A percentile compares a stretch with the other conserved stretches of the same genome.
phyloP scores from a whole-genome alignment of 805 yeast genomes.

The Yarrowia hollandica region DNA sequence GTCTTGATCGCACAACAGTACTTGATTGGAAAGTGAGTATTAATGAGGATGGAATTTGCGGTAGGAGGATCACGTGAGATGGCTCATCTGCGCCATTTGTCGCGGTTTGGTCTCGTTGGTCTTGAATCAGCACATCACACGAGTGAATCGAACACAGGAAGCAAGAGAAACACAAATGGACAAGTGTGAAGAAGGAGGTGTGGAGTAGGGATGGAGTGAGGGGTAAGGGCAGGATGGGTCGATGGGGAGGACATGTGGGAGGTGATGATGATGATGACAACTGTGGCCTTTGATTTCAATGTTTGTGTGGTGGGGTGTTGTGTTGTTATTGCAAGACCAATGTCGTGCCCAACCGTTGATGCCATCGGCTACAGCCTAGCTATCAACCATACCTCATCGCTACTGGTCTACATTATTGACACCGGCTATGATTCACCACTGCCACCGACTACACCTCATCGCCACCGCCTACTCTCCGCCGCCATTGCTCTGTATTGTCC shows the following conservation, averaged over 20 bases:
- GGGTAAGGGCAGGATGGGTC: too few relatives aligned
- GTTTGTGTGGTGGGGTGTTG: too few relatives aligned
- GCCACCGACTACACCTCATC: too few relatives aligned
- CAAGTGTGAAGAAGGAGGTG: not conserved
- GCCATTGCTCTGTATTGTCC: too few relatives aligned
- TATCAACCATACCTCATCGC: too few relatives aligned
- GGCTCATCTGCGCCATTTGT: not conserved
- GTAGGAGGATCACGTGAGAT: not conserved
- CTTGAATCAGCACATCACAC: not conserved
- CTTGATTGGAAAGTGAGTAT: constrained; percentile 27
- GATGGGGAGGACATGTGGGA: not conserved
- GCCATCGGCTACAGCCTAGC: too few relatives aligned
- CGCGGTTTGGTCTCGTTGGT: not conserved
- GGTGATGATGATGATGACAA: not conserved
- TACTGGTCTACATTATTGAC: too few relatives aligned
- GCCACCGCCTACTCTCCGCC: too few relatives aligned
- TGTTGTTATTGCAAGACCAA: too few relatives aligned
- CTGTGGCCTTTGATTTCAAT: too few relatives aligned
- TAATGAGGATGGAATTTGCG: not conserved
- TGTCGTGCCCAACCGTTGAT: too few relatives aligned
- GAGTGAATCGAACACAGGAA: not conserved
- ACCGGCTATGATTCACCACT: too few relatives aligned
- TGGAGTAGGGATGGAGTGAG: not conserved
- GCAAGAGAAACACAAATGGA: not conserved
- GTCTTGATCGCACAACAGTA: constrained; percentile 24